Conservation (phyloP, 495 filamentous ascomycete species). For the Ramalina peruviana region DNA sequence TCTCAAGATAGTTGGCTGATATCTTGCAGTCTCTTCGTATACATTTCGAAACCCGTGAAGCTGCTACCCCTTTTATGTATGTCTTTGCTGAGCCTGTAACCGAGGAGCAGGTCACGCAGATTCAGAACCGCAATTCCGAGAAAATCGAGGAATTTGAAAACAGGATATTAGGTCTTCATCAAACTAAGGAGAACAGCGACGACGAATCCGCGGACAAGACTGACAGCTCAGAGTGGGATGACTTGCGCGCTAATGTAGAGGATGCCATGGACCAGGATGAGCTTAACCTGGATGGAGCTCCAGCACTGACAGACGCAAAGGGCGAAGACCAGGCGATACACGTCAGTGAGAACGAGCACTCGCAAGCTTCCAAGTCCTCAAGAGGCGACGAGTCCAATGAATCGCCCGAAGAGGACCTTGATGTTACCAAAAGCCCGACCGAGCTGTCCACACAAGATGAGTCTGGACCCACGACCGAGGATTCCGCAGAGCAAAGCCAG, state of each 20-base stretch:
- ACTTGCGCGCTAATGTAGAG: slow-evolving; percentile 37
- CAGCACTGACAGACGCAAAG: slow-evolving; percentile 14
- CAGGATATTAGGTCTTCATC: slow-evolving; percentile 38
- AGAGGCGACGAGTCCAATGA: not conserved
- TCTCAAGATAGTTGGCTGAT: slow-evolving; percentile 13
- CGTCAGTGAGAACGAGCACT: slow-evolving; percentile 12
- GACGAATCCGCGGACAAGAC: slow-evolving; percentile 12
- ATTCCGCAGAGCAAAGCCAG: slow-evolving; percentile 13
- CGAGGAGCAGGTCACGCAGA: slow-evolving; percentile 50
- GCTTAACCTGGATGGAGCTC: slow-evolving; percentile 26
- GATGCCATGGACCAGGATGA: slow-evolving; percentile 41
- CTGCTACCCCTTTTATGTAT: slow-evolving; percentile 57
- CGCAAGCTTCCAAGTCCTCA: not conserved
- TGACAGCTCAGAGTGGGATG: slow-evolving; percentile 31
- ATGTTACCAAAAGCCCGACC: too few relatives aligned
- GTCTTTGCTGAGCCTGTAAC: slow-evolving; percentile 78
- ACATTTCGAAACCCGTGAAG: slow-evolving; percentile 68
- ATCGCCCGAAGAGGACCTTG: too few relatives aligned
- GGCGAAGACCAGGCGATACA: slow-evolving; percentile 14
- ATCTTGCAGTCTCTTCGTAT: slow-evolving; percentile 52
- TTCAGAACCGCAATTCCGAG: slow-evolving; percentile 51
- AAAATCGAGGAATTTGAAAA: slow-evolving; percentile 55
- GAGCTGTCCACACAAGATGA: too few relatives aligned
- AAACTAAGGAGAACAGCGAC: slow-evolving; percentile 6
- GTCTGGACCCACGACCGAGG: too few relatives aligned